Conservation (phyloP, 1,139 yeast species). For the Hyphopichia pseudoburtonii region DNA sequence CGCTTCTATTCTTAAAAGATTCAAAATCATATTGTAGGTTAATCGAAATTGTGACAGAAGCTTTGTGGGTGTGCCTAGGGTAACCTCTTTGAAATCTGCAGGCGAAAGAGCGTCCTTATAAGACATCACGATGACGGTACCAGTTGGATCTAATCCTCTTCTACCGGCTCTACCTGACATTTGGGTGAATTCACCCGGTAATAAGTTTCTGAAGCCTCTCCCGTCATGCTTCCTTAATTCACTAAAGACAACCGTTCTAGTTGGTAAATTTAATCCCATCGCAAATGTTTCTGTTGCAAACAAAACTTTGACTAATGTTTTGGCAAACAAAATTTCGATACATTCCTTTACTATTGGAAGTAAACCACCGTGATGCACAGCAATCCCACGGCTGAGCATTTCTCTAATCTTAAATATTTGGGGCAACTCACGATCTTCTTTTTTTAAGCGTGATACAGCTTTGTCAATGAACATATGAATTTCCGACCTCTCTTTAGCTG, state of each 20-base stretch:
- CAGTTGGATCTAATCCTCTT: conserved; percentile 90
- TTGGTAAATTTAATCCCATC: conserved; percentile 96
- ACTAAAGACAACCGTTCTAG: conserved; percentile 91
- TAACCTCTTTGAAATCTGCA: conserved; percentile 69
- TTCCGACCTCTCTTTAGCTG: conserved; percentile 81
- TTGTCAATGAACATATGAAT: conserved; percentile 90
- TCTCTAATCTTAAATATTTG: conserved; percentile 84
- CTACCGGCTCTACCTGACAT: conserved; percentile 99
- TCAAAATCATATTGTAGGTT: conserved; percentile 94
- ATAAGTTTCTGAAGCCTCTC: conserved; percentile 68
- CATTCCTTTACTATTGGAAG: conserved; percentile 94
- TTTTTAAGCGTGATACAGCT: conserved; percentile 82
- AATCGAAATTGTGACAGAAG: conserved; percentile 87
- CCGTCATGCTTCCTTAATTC: conserved; percentile 90
- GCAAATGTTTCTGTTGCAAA: conserved; percentile 99
- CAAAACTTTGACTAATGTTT: conserved; percentile 79
- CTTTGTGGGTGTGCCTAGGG: conserved; percentile 86
- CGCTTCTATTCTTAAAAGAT: conserved; percentile 88
- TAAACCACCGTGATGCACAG: conserved; percentile 96
- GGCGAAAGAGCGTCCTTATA: conserved; percentile 68
- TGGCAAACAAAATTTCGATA: conserved; percentile 88
- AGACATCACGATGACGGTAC: conserved; percentile 95
- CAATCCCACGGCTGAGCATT: conserved; percentile 85
- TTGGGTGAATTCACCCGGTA: conserved; percentile 97
- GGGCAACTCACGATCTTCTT: conserved; percentile 91